Evolutionary conservation across 2,329 filamentous ascomycete genomes (phyloP), one percentile per base, ranked within the genome.

Genomic region (Cladosporium oxysporum): DNA sequence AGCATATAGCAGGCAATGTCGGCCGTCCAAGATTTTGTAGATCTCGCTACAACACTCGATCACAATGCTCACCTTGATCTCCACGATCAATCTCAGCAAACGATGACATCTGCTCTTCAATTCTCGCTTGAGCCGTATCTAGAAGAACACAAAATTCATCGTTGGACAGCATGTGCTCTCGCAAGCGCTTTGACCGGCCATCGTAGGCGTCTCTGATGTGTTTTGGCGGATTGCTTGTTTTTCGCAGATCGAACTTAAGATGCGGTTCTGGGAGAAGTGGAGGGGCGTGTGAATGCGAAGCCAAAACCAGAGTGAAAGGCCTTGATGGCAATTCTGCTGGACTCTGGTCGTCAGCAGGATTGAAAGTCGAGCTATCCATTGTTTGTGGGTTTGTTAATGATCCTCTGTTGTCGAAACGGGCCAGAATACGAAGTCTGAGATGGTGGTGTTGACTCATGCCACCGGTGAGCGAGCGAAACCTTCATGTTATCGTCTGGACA

Each of bases 201-300:
- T 69, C 66, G 26, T 66, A 66, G 11, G 53, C 23, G 44, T 68
- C 65, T 57, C 68, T 37, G 33, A 69, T 66, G 31, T 65, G 60
- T 49, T 69, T 68, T 37, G 68, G 66, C 21, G 66, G 66, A 28
- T 69, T 69, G 11, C 41, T 52, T 4, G 62, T 14, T 31, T 47
- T 64, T 16, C 68, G 58, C 44, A 66, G 52, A 37, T 69, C 68
- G 53, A 68, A 68, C 23, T 60, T 60, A 14, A 69, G 6, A 7
- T 61, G 58, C 18, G 66, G 47, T 26, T 53, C 18, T 47, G 64
- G 66, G 21, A 37, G 41, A 21, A 69, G 58, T n/a, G 66, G 68
- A 41, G 64, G 68, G 3, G 62, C 29, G 35, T 65, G 68, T 21
- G 66, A 60, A 50, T 69, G 68, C 16, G 68, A 68, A 33, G 61